phyloP scores from a whole-genome alignment of 495 filamentous ascomycete species.

The Stereocaulon alpinum region DNA sequence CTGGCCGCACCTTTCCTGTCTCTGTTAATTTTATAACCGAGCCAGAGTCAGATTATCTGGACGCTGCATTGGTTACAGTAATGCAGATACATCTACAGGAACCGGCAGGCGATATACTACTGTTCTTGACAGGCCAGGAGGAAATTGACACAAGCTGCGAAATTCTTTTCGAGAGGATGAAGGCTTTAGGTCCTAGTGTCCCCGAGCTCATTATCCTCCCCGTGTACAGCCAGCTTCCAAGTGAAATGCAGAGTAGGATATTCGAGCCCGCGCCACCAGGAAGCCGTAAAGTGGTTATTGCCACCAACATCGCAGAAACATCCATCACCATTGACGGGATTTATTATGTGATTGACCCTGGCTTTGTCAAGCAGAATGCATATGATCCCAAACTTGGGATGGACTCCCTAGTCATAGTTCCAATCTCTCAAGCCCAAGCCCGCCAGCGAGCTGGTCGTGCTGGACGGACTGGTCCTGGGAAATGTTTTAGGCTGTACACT shows the following conservation, averaged over 20 bases:
- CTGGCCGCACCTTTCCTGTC: slow-evolving; percentile 87
- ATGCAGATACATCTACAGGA: slow-evolving; percentile 98
- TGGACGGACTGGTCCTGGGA: slow-evolving; percentile 89
- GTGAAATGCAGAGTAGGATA: slow-evolving; percentile 86
- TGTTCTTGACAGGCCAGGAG: slow-evolving; percentile 95
- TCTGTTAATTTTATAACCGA: slow-evolving; percentile 91
- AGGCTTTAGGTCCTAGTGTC: slow-evolving; percentile 79
- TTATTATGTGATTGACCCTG: slow-evolving; percentile 94
- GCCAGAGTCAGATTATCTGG: slow-evolving; percentile 91
- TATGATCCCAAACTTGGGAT: slow-evolving; percentile 97
- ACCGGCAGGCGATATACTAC: slow-evolving; percentile 78
- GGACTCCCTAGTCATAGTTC: slow-evolving; percentile 91
- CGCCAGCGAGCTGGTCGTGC: slow-evolving; percentile 91
- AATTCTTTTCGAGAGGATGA: slow-evolving; percentile 90
- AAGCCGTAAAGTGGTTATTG: slow-evolving; percentile 89
- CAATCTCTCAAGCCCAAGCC: slow-evolving; percentile 92
- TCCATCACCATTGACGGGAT: slow-evolving; percentile 96
- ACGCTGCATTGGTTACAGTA: slow-evolving; percentile 87
- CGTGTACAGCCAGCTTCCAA: slow-evolving; percentile 85
- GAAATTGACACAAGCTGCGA: slow-evolving; percentile 96
- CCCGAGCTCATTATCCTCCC: slow-evolving; percentile 89
- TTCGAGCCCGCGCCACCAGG: slow-evolving; percentile 90
- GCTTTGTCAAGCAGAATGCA: slow-evolving; percentile 95
- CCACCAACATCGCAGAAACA: slow-evolving; percentile 97
- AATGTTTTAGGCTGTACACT: slow-evolving; percentile 93